Evolutionary conservation across 352 stramenopile genomes (phyloP).

Genomic region (Globisporangium lucens): DNA sequence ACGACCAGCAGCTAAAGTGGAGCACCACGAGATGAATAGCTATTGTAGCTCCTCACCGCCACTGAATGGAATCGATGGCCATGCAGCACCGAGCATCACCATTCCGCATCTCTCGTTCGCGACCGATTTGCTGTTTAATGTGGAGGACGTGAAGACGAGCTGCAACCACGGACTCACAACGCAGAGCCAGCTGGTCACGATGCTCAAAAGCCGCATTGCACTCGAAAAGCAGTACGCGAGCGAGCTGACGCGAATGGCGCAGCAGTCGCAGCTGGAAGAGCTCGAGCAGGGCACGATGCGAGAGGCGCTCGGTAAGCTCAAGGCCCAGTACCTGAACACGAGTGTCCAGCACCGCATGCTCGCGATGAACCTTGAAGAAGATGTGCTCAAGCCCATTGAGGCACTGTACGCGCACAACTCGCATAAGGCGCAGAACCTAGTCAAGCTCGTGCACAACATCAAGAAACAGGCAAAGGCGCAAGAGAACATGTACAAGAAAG

Average conservation of each 20-base stretch:
- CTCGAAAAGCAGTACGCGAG: conserved; percentile 72
- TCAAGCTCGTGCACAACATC: conserved; percentile 49
- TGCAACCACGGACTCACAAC: conserved; percentile 46
- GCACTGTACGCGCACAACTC: conserved; percentile 47
- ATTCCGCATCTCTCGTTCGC: conserved; percentile 54
- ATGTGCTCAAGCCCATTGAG: conserved; percentile 72
- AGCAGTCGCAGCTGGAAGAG: conserved; percentile 55
- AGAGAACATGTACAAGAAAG: conserved; percentile 72
- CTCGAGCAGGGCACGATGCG: conserved; percentile 51
- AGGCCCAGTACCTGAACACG: conserved; percentile 78
- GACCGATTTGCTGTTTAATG: conserved; percentile 75
- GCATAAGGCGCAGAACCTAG: conserved; percentile 54
- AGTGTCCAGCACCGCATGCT: conserved; percentile 76
- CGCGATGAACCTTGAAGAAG: conserved; percentile 71
- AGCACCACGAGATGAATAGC: background rate
- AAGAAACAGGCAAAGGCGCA: conserved; percentile 78
- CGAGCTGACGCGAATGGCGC: conserved; percentile 63
- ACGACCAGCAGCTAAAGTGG: background rate
- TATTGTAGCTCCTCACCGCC: background rate
- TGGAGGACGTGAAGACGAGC: conserved; percentile 56
- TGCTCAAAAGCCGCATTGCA: conserved; percentile 70
- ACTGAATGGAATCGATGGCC: background rate
- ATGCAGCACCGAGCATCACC: background rate
- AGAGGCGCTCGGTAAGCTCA: conserved; percentile 53
- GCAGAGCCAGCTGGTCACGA: conserved; percentile 51